Conservation (phyloP, 2,329 filamentous ascomycete species). For the Byssoonygena ceratinophila region DNA sequence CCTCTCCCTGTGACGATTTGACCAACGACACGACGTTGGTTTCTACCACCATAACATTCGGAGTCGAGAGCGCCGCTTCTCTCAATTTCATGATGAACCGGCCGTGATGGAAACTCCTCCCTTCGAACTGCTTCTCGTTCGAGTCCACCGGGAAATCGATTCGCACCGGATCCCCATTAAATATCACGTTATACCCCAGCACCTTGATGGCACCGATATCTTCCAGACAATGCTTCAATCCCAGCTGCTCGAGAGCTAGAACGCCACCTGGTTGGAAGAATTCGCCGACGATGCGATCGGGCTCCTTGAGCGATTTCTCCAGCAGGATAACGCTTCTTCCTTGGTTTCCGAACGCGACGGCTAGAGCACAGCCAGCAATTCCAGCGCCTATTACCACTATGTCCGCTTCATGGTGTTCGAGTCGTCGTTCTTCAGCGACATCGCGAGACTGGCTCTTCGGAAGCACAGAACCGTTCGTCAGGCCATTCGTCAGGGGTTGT, state of each 20-base stretch:
- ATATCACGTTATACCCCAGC: conserved; percentile 79
- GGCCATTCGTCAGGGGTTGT: conserved; percentile 21
- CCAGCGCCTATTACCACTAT: conserved; percentile 88
- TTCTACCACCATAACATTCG: conserved; percentile 84
- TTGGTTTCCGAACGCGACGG: conserved; percentile 74
- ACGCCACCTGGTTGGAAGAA: conserved; percentile 88
- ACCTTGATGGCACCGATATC: conserved; percentile 77
- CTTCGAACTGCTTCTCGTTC: conserved; percentile 50
- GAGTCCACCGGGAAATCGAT: conserved; percentile 66
- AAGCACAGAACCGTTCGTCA: conserved; percentile 38
- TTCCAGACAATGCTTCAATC: conserved; percentile 71
- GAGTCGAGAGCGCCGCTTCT: conserved; percentile 58
- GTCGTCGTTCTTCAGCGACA: conserved; percentile 38
- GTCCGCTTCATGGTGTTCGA: conserved; percentile 56
- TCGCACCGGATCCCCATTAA: conserved; percentile 59
- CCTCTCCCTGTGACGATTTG: conserved; percentile 54
- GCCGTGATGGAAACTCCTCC: conserved; percentile 84
- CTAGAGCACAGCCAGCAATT: conserved; percentile 76
- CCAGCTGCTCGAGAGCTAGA: conserved; percentile 65
- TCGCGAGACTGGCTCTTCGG: conserved; percentile 12
- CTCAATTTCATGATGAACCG: conserved; percentile 79
- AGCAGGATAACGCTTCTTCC: conserved; percentile 83
- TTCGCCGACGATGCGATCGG: conserved; percentile 92
- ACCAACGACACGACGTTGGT: conserved; percentile 72
- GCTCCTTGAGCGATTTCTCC: conserved; percentile 80